Conservation (phyloP, 2,329 filamentous ascomycete species). For the Ambrosiella xylebori region DNA sequence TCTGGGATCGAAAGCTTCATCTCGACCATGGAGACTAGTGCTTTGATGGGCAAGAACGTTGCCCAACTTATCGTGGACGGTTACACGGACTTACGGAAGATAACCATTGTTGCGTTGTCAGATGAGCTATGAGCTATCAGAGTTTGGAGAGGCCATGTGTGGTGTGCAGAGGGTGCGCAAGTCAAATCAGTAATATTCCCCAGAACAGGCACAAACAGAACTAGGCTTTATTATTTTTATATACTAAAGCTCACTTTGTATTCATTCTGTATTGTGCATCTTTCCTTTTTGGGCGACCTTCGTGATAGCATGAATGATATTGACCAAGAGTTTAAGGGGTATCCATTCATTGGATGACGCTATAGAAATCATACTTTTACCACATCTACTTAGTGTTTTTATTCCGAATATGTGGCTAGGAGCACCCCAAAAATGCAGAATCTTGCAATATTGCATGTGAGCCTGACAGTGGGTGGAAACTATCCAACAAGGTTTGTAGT, state of each 20-base stretch:
- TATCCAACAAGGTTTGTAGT: not conserved
- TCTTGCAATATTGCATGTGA: not conserved
- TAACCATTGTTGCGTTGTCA: not conserved
- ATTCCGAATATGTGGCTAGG: slow-evolving; percentile 10
- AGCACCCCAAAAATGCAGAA: not conserved
- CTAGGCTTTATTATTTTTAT: not conserved
- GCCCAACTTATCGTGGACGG: slow-evolving; percentile 53
- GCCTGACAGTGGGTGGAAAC: not conserved
- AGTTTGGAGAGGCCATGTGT: not conserved
- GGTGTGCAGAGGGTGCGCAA: not conserved
- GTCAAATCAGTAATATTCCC: too few relatives aligned
- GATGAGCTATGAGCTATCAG: not conserved
- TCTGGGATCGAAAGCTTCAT: slow-evolving; percentile 82
- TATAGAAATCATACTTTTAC: slow-evolving; percentile 5
- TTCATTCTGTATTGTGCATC: not conserved
- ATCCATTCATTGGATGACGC: not conserved
- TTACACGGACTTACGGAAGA: not conserved
- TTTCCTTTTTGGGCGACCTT: not conserved
- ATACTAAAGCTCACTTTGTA: not conserved
- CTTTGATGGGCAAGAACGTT: slow-evolving; percentile 77
- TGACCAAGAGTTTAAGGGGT: not conserved
- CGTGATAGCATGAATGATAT: not conserved
- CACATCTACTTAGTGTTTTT: not conserved
- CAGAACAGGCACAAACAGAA: too few relatives aligned
- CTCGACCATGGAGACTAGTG: slow-evolving; percentile 93